Evolutionary conservation across 2,329 filamentous ascomycete species (phyloP), one percentile per base, ranked within the genome.

Genomic region (Trichoderma oligosporum): DNA sequence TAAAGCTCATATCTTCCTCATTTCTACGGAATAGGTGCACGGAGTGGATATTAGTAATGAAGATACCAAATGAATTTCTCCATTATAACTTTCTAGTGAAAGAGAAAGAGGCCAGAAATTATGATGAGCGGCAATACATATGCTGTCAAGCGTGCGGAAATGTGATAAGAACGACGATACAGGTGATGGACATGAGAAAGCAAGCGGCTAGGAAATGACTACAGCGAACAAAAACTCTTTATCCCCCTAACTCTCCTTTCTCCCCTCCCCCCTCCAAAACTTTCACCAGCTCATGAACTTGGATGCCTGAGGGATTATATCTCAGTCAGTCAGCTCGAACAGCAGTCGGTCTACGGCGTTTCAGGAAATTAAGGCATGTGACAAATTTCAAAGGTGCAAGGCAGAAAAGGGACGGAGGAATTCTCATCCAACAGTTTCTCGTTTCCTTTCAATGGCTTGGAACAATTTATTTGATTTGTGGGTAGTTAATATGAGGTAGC

Each of bases 401-500:
- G 45, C 57, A 39, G 20, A 35, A 12, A 52, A 24, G 31, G 49
- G 29, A 38, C 36, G 36, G 29, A 36, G 39, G 20, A 31, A 41
- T 25, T 18, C 20, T 41, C 35, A 52, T 47, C 48, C 35, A 45
- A 12, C 36, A 45, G 47, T 41, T 47, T 54, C 33, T 31, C 39
- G 42, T 48, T 58, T 58, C 25, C 45, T 31, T 42, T 52, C 27
- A 25, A 53, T 16, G 48, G 16, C 42, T 47, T 47, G 44, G 36
- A 47, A 41, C 53, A 41, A 22, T 35, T 56, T 33, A 48, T 58
- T 54, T 58, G 18, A 41, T 59, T 36, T 60, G 57, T 33, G 53
- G 59, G 61, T 59, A 66, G 57, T 61, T 56, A 63, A 66, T 62
- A 49, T 60, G 53, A 59, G 59, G 60, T 67, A 68, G 65, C 63